Conservation (phyloP, 2,329 filamentous ascomycete genomes). For the Fusarium gaditjirri region DNA sequence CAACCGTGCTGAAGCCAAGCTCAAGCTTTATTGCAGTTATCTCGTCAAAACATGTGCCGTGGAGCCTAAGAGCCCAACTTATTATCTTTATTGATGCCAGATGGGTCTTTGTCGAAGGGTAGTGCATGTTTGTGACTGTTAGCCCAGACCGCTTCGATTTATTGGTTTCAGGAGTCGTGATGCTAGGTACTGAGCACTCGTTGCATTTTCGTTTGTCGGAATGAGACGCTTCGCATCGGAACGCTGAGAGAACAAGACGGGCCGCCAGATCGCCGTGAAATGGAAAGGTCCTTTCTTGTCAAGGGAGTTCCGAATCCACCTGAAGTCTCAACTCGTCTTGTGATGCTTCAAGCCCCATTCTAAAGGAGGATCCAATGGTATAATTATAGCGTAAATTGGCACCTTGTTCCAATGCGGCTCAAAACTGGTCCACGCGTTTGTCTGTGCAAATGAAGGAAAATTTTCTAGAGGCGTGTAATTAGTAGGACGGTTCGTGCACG, state of each 20-base stretch:
- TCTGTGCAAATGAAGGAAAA: constrained; percentile 13
- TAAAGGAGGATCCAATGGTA: constrained; percentile 40
- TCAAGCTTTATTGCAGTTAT: constrained; percentile 3
- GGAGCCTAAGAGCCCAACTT: constrained; percentile 22
- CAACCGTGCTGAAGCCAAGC: constrained; percentile 34
- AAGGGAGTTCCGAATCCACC: constrained; percentile 30
- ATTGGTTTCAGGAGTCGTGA: constrained; percentile 17
- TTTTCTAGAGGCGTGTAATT: constrained; percentile 26
- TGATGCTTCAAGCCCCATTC: constrained; percentile 37
- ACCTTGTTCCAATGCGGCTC: constrained; percentile 42
- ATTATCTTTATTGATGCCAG: constrained; percentile 24
- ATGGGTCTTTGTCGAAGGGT: constrained; percentile 11
- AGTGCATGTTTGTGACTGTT: constrained; percentile 4
- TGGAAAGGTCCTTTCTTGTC: constrained; percentile 20
- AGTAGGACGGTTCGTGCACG: constrained; percentile 19
- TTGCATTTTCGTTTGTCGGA: constrained; percentile 26
- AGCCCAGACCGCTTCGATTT: constrained; percentile 23
- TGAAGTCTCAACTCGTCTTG: constrained; percentile 36
- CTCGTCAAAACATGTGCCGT: neutral
- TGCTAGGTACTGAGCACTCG: constrained; percentile 5
- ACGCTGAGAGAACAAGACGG: constrained; percentile 6
- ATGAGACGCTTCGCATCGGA: constrained; percentile 35
- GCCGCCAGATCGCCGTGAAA: constrained; percentile 28
- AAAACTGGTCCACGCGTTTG: constrained; percentile 27
- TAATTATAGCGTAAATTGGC: constrained; percentile 46